phyloP scores from a whole-genome alignment of 208 protist genomes.

The Spongospora subterranea region DNA sequence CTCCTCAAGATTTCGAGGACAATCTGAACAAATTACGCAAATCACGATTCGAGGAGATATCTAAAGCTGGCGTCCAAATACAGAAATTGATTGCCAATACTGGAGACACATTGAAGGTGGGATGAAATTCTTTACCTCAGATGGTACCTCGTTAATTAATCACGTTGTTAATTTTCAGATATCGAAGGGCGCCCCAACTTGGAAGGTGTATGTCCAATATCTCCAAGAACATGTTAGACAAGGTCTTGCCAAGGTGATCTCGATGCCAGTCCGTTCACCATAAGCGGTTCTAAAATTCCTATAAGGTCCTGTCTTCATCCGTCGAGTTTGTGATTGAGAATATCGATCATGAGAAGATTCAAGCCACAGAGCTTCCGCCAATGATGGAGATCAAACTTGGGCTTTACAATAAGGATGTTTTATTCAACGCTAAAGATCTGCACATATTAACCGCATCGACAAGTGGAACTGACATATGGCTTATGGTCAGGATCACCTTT shows the following conservation, averaged over 20 bases:
- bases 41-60: conserved; percentile 38
- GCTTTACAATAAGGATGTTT: conserved; percentile 56
- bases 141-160: background rate
- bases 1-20: conserved; percentile 59
- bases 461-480: conserved; percentile 6
- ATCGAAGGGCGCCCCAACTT: conserved; percentile 43
- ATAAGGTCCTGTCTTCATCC: conserved; percentile 55
- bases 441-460: background rate
- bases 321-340: conserved; percentile 57
- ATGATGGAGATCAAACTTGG: conserved; percentile 59
- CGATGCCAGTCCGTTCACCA: too few species aligned
- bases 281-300: too few species aligned
- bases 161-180: background rate
- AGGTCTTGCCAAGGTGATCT: conserved; percentile 55
- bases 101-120: conserved; percentile 1
- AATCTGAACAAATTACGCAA: conserved; percentile 61
- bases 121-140: background rate
- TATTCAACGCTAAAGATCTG: conserved; percentile 47
- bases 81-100: conserved; percentile 32
- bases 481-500: conserved; percentile 25
- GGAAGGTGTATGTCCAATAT: conserved; percentile 59
- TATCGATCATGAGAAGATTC: conserved; percentile 58
- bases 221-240: conserved; percentile 50
- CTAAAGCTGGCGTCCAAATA: conserved; percentile 36
- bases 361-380: conserved; percentile 13